Conservation (phyloP, 2,329 filamentous ascomycete genomes). For the Talaromyces sp. region DNA sequence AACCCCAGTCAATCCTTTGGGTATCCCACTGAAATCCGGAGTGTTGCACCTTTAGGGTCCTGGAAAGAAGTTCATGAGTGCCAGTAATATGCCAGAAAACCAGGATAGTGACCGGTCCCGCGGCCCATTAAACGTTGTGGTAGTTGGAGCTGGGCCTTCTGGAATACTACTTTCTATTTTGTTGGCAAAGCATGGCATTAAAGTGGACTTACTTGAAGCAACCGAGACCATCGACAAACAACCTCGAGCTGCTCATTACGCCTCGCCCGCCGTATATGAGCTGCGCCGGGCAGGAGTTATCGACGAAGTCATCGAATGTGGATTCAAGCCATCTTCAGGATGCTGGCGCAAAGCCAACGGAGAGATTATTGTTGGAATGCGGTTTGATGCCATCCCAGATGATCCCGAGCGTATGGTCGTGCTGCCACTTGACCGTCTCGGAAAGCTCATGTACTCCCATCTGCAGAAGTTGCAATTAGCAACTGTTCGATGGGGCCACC, state of each 20-base stretch:
- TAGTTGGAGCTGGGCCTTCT: conserved; percentile 30
- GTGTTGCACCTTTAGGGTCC: not conserved
- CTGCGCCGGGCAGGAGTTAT: conserved; percentile 56
- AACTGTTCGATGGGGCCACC: conserved; percentile 42
- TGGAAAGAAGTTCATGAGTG: not conserved
- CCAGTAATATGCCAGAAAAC: not conserved
- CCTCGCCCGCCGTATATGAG: conserved; percentile 53
- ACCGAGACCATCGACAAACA: conserved; percentile 51
- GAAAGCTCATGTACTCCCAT: conserved; percentile 35
- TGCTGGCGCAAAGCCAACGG: conserved; percentile 38
- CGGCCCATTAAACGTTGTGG: conserved; percentile 10
- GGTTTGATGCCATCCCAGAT: conserved; percentile 15
- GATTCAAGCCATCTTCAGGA: conserved; percentile 38
- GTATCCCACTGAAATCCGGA: not conserved
- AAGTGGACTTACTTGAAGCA: conserved; percentile 46
- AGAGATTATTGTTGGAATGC: conserved; percentile 20
- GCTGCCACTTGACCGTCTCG: conserved; percentile 40
- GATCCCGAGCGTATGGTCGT: conserved; percentile 33
- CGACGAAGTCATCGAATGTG: conserved; percentile 41
- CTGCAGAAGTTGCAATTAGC: conserved; percentile 27
- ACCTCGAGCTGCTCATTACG: conserved; percentile 60
- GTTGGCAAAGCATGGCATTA: conserved; percentile 26
- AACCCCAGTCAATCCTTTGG: not conserved
- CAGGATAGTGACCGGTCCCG: not conserved
- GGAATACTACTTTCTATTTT: conserved; percentile 26